Base-by-base conservation (phyloP, 441 rosid genomes). In the Pelargonium citronellum region DNA sequence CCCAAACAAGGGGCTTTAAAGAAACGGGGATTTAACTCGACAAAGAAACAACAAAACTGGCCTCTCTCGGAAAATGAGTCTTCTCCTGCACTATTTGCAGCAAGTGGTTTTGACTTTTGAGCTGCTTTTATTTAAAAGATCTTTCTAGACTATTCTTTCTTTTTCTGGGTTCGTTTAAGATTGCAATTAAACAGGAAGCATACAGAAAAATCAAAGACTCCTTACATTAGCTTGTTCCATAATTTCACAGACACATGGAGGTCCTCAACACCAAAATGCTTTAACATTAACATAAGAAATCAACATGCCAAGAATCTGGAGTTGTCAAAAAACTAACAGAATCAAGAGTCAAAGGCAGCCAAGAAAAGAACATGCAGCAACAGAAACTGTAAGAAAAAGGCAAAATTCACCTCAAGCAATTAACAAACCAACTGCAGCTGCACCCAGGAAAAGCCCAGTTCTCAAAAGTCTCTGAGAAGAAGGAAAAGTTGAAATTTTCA, bases 101-200 rank as follows among this genome's bases (percentile, higher is more conserved):
- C 19, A 51, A 51, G 16, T 51, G 19, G 58, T 51, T 51, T 13
- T 4, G 58, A 51, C 58, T 51, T 13, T 19, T 19, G 16, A 15
- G 58, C 58, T 15, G 20, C 16, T 43, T 4, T 5, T 55, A 9
- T 17, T 55, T 55, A 9, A 55, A 55, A 8, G 19, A 19, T 53
- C 60, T 16, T 53, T 12, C 60, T 53, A 53, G 61, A 55, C 24
- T 27, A 27, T 27, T 20, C 61, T 16, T 55, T 55, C 61, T 17
- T 55, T 49, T 57, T 65, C 69, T 64, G 69, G 65, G 67, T 55
- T 55, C 22, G 16, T 15, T 5, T 15, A 17, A 16, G 9, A 55
- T 55, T 16, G 61, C 22, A 15, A 16, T 55, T 5, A 55, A 55
- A 55, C 60, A 15, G 51, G 16, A 53, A 53, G 60, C 60, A 17